Evolutionary conservation across 805 yeast species (phyloP), one percentile per base, ranked within the genome.

Genomic region (Huiozyma naganishii): DNA sequence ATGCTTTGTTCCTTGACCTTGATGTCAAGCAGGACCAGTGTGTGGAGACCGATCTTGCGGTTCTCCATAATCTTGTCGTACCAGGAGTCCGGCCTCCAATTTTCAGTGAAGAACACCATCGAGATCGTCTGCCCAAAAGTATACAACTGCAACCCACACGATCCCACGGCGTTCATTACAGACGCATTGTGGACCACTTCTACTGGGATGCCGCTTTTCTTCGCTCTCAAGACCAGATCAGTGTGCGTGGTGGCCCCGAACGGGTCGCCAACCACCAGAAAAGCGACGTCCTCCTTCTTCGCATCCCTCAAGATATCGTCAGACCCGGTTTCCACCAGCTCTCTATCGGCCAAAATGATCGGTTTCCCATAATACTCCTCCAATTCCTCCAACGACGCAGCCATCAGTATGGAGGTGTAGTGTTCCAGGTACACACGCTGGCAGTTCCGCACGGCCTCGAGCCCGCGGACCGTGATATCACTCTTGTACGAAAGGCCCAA

Each of bases 221-320:
- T 76, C 37, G 98, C 97, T 57, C 98, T 73, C 47, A 90, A 74
- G 36, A 89, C 86, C 49, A 90, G 72, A 67, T 92, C 98, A 0
- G 97, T 87, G 66, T 90, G 98, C 0, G 98, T 90, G 5, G 98
- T 90, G 30, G 98, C 98, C 32, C 98, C 98, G 59, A 87, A 90
- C 32, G 90, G 95, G 62, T 90, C 98, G 32, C 98, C 98, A 28
- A 90, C 98, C 17, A 92, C 98, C 50, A 92, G 71, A 53, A 90
- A 88, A 0, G 97, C 97, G 60, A 90, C 74, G 59, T 92, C 96
- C 44, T 83, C 90, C 23, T 65, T 70, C 30, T 83, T 76, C 1
- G 94, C 96, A 47, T 77, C 79, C 17, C 69, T 82, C 49, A 90
- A 69, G 47, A 90, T 92, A 35, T 74, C 72, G 55, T 89, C 97